Conservation (phyloP, 805 yeast genomes). For the Nakazawaea pomicola region DNA sequence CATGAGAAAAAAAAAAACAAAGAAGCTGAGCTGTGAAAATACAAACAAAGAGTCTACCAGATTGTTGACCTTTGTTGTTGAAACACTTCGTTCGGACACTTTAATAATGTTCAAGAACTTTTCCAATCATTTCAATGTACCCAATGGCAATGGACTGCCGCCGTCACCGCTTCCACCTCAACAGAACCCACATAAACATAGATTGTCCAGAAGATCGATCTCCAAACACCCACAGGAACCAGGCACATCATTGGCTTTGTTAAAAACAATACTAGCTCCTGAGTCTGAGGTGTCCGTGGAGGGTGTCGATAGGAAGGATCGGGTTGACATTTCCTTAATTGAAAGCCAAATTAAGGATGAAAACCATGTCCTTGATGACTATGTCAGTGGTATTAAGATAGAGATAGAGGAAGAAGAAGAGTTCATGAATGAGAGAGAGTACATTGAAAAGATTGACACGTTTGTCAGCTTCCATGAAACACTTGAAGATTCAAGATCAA, state of each 20-base stretch:
- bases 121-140: conserved; percentile 6
- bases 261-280: conserved; percentile 19
- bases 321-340: conserved; percentile 15
- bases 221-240: conserved; percentile 20
- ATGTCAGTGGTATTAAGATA: conserved; percentile 11
- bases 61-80: too few species aligned
- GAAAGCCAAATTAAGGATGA: conserved; percentile 21
- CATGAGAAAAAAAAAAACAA: too few species aligned
- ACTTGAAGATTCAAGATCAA: conserved; percentile 27
- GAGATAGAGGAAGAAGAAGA: conserved; percentile 8
- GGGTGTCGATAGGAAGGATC: conserved; percentile 17
- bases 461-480: conserved; percentile 24
- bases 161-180: conserved; percentile 4
- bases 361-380: conserved; percentile 17
- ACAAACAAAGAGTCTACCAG: too few species aligned
- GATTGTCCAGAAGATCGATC: conserved; percentile 25
- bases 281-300: conserved; percentile 21
- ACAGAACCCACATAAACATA: conserved; percentile 13
- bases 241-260: conserved; percentile 7
- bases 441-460: conserved; percentile 14
- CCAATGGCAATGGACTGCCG: not conserved
- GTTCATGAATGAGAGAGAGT: not conserved
- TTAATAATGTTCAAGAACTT: conserved; percentile 1
- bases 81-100: too few species aligned
- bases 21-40: too few species aligned